Evolutionary conservation across 306 rosid species (phyloP), one percentile per base, ranked within the genome.

Genomic region (Castanea mollissima): DNA sequence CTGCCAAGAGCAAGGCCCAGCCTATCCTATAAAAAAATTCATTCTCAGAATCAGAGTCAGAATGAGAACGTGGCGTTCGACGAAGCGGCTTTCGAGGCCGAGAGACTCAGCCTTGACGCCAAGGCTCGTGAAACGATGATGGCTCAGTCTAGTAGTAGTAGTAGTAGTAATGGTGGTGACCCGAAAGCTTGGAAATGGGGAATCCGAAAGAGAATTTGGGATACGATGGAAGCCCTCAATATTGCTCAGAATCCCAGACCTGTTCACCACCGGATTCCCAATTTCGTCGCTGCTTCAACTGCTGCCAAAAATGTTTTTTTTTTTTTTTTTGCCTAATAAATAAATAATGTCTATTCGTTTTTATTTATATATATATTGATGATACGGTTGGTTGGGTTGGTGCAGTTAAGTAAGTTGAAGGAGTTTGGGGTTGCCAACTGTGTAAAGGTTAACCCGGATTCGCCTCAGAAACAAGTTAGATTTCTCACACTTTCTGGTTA

Each of bases 381-480:
- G 71, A 38, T 69, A 38, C 54, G 46, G 73, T 32, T 69, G 58
- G 69, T 79, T 8, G 80, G 81, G 34, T 79, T 81, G 56, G 81
- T 79, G 79, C 90, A 90, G 97, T 80, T 90, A 89, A 86, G 86
- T 55, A 91, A 41, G 73, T 86, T 94, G 84, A 92, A 89, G 75
- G 89, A 71, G 69, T 94, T 87, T 78, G 81, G 72, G 65, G 75
- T 38, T 82, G 90, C 94, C 5, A 78, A 88, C 20, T 94, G 94
- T 79, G 97, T 94, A 76, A 92, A 94, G 85, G 97, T 94, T 79
- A 94, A 94, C 88, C 98, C 98, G 46, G 98, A 94, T 85, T 89
- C 98, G 55, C 98, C 98, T 29, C 98, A 94, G 92, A 94, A 94
- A 87, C 94, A 90, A 83, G 94, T 94, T 90, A 87, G 98, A 82